A percentile compares a stretch with the other conserved stretches of the same genome.
These are phyloP conservation scores for Leccinum olivaceoglutinosum DNA, from an alignment of 1,284 basidiomycete species.

Conservation along the genomic window DNA sequence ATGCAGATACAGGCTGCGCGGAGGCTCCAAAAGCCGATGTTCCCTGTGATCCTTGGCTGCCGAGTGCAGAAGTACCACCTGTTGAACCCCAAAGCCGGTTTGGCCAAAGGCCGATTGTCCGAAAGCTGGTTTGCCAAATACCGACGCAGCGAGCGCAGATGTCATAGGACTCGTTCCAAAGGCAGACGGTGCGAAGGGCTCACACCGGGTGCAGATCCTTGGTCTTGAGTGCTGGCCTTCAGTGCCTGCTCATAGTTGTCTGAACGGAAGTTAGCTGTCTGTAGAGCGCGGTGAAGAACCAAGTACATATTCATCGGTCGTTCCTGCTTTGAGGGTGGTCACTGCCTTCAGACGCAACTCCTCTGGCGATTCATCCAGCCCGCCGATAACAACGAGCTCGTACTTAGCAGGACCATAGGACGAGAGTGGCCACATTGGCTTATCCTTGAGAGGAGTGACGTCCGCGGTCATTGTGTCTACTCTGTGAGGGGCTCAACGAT, in stretches of 20 bases:
- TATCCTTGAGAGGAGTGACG: constrained; percentile 52
- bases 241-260: constrained; percentile 49
- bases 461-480: constrained; percentile 58
- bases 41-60: constrained; percentile 27
- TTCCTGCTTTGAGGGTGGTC: constrained; percentile 52
- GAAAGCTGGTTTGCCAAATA: constrained; percentile 25
- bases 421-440: constrained; percentile 80
- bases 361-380: constrained; percentile 74
- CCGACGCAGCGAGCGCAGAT: constrained; percentile 30
- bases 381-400: constrained; percentile 65
- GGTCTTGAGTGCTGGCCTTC: constrained; percentile 23
- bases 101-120: constrained; percentile 33
- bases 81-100: constrained; percentile 29
- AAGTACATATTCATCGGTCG: constrained; percentile 59
- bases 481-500: constrained; percentile 33
- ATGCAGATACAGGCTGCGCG: constrained; percentile 32
- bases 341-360: constrained; percentile 74
- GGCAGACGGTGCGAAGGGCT: constrained; percentile 9
- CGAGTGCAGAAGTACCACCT: constrained; percentile 29
- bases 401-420: constrained; percentile 76
- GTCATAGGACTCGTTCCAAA: constrained; percentile 14
- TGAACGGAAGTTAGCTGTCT: constrained; percentile 5
- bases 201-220: constrained; percentile 1
- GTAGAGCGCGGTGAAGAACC: background rate
- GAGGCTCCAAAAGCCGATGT: constrained; percentile 36